Conservation (phyloP, 495 filamentous ascomycete species). For the Aspergillus affinis region DNA sequence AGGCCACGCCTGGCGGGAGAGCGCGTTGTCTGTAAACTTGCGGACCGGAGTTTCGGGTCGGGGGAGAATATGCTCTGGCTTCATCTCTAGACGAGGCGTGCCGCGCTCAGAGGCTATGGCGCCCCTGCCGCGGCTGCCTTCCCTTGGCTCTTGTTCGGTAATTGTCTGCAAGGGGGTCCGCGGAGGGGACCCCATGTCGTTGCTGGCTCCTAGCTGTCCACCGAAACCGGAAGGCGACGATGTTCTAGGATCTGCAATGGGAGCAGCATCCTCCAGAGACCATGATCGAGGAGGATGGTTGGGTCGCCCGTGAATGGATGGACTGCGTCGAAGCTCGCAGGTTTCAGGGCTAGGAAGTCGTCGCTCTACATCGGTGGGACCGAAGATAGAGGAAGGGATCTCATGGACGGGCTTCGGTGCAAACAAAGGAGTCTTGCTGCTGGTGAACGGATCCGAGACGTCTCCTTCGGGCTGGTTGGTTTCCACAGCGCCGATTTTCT, state of each 20-base stretch:
- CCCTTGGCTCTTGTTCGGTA: slow-evolving; percentile 39
- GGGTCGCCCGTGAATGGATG: slow-evolving; percentile 41
- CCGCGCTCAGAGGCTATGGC: slow-evolving; percentile 27
- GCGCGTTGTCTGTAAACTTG: slow-evolving; percentile 53
- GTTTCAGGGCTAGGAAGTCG: slow-evolving; percentile 13
- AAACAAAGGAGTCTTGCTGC: neutral
- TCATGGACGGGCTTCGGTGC: slow-evolving; percentile 39
- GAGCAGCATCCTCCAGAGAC: slow-evolving; percentile 32
- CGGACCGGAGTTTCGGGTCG: slow-evolving; percentile 41
- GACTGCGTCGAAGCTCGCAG: slow-evolving; percentile 35
- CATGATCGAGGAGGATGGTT: slow-evolving; percentile 30
- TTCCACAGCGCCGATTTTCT: neutral
- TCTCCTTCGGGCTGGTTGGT: neutral
- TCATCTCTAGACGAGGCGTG: slow-evolving; percentile 44
- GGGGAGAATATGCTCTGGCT: slow-evolving; percentile 42
- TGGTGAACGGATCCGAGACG: neutral
- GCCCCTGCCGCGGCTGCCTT: slow-evolving; percentile 13
- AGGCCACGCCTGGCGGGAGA: slow-evolving; percentile 52
- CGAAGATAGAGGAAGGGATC: slow-evolving; percentile 51
- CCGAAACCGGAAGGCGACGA: slow-evolving; percentile 31
- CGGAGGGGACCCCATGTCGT: slow-evolving; percentile 32
- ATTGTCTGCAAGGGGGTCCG: slow-evolving; percentile 42
- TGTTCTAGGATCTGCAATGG: slow-evolving; percentile 19
- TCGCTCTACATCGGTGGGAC: slow-evolving; percentile 32
- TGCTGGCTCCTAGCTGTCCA: slow-evolving; percentile 20